Evolutionary conservation across 768 basidiomycete species (phyloP).

Genomic region (Boletales sp.): DNA sequence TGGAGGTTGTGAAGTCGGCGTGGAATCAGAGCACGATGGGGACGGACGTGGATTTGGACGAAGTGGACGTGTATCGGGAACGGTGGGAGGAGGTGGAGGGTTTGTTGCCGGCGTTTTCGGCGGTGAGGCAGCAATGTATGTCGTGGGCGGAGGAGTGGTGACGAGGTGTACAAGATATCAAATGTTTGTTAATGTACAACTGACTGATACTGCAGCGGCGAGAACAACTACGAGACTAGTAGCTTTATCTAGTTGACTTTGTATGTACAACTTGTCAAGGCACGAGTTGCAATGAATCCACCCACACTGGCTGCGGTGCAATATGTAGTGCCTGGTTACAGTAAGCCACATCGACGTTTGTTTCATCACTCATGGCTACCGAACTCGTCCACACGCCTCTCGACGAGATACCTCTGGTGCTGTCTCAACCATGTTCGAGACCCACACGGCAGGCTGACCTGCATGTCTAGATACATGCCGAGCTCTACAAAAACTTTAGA

Average conservation of each 20-base stretch:
- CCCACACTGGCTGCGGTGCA: too few relatives aligned
- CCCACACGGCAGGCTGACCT: background rate
- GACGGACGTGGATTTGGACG: constrained; percentile 5
- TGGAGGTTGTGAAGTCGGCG: constrained; percentile 8
- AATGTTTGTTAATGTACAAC: too few relatives aligned
- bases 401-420: constrained; percentile 50
- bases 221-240: too few relatives aligned
- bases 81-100: constrained; percentile 22
- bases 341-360: too few relatives aligned
- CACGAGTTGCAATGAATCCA: too few relatives aligned
- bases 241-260: too few relatives aligned
- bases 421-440: background rate
- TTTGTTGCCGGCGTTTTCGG: constrained; percentile 21
- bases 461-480: constrained; percentile 47
- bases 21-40: constrained; percentile 6
- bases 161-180: too few relatives aligned
- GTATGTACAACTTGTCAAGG: too few relatives aligned
- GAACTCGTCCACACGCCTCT: constrained; percentile 46
- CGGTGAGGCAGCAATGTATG: constrained; percentile 17
- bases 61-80: constrained; percentile 8
- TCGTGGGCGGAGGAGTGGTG: background rate
- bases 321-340: too few relatives aligned
- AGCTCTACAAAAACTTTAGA: constrained; percentile 54
- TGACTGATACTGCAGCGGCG: too few relatives aligned
- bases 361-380: constrained; percentile 15